phyloP scores from a whole-genome alignment of 73 alveolate species.

The Paramecium sonneborni region DNA sequence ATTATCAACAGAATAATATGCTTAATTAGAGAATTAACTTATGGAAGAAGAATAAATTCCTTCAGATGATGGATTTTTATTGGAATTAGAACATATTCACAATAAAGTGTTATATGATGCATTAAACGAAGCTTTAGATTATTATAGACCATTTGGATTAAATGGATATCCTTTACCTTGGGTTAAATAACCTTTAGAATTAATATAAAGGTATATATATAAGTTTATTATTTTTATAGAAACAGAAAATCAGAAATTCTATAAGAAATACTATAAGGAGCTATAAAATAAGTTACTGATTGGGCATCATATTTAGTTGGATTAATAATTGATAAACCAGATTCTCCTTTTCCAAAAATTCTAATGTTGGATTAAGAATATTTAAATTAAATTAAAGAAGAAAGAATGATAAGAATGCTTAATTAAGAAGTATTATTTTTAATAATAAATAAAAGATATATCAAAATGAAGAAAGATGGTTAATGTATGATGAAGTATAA shows the following conservation, averaged over 20 bases:
- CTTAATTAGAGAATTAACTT: conserved; percentile 41
- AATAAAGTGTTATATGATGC: conserved; percentile 88
- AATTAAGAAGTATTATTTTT: conserved; percentile 62
- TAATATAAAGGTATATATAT: conserved; percentile 7
- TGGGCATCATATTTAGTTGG: conserved; percentile 69
- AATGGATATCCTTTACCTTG: conserved; percentile 91
- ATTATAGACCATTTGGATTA: conserved; percentile 84
- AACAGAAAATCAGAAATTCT: background rate
- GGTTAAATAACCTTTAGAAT: conserved; percentile 56
- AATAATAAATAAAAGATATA: background rate
- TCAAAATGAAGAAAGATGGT: conserved; percentile 71
- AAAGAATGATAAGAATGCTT: conserved; percentile 69
- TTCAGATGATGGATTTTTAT: conserved; percentile 49
- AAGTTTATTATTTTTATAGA: background rate
- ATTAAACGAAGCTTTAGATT: conserved; percentile 86
- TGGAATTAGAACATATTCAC: conserved; percentile 88
- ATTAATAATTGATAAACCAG: conserved; percentile 65
- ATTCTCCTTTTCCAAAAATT: conserved; percentile 56
- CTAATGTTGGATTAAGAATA: conserved; percentile 67
- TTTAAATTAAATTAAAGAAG: conserved; percentile 69
- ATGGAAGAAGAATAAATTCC: background rate
- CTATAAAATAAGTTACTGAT: conserved; percentile 53
- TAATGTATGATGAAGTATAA: conserved; percentile 71
- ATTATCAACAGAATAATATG: conserved; percentile 26
- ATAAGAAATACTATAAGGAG: conserved; percentile 4